phyloP scores from a whole-genome alignment of 495 filamentous ascomycete species.

The Xylaria intraflava region DNA sequence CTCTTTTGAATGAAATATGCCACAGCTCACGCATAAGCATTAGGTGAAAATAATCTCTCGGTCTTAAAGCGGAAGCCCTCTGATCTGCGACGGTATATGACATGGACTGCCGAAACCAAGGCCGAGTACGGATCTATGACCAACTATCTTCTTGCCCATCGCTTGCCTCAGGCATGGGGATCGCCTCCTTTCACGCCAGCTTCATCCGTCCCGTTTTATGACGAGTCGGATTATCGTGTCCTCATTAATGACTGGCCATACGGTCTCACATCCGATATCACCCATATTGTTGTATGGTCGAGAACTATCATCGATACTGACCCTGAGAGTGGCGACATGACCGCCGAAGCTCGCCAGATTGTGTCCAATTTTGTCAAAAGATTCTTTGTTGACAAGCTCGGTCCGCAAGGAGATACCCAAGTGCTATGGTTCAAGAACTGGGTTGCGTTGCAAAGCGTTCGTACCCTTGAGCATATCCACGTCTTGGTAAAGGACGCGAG shows the following conservation, averaged over 20 bases:
- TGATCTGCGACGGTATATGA: slow-evolving; percentile 74
- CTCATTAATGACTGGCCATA: slow-evolving; percentile 92
- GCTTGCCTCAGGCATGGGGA: slow-evolving; percentile 61
- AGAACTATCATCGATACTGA: slow-evolving; percentile 51
- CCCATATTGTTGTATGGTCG: slow-evolving; percentile 66
- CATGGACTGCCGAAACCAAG: slow-evolving; percentile 67
- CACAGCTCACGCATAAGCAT: slow-evolving; percentile 3
- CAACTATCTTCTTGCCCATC: slow-evolving; percentile 65
- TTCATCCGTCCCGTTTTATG: slow-evolving; percentile 57
- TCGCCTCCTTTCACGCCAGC: slow-evolving; percentile 44
- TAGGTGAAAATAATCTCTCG: slow-evolving; percentile 57
- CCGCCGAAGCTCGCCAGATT: slow-evolving; percentile 51
- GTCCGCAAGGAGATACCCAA: slow-evolving; percentile 41
- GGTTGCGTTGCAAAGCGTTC: slow-evolving; percentile 80
- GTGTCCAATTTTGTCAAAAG: slow-evolving; percentile 62
- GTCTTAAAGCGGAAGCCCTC: slow-evolving; percentile 76
- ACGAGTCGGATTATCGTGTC: slow-evolving; percentile 66
- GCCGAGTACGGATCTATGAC: slow-evolving; percentile 68
- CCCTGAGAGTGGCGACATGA: slow-evolving; percentile 63
- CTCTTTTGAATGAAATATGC: not conserved
- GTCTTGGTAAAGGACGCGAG: slow-evolving; percentile 59
- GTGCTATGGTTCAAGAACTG: slow-evolving; percentile 96
- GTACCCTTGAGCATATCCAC: slow-evolving; percentile 62
- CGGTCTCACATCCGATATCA: slow-evolving; percentile 61
- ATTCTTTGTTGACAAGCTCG: slow-evolving; percentile 58